Evolutionary conservation across 805 yeast genomes (phyloP), one percentile per base, ranked within the genome.

Genomic region (Jamesozyma hellenica): DNA sequence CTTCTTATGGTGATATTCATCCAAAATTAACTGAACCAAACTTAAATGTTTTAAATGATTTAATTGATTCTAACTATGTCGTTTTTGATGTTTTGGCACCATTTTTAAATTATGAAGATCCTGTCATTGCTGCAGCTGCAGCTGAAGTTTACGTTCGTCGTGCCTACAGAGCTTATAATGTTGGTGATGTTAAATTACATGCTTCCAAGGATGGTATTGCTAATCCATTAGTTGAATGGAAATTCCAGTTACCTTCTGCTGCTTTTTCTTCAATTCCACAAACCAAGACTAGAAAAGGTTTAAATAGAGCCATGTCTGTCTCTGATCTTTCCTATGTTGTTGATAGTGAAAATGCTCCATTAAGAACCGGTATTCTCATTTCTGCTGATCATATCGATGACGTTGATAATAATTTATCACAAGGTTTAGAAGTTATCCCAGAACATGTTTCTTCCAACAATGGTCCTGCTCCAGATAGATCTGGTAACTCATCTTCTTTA

Each of bases 91-190:
- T 94, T 29, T 74, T 92, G 61, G 74, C 94, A 34, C 96, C 86
- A 65, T 92, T 92, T 66, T 76, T 92, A 65, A 76, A 74, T 40
- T 82, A 85, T 51, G 56, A 72, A 11, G 96, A 94, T 56, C 83
- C 82, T 35, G 84, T 85, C 72, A 90, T 92, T 44, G 82, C 90
- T 3, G 75, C 90, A 49, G 97, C 98, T 28, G 97, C 98, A 28
- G 86, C 95, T 34, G 96, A 92, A 65, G 95, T 92, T 43, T 92
- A 92, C 63, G 80, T 88, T 44, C 82, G 97, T 63, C 82, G 98
- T 63, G 94, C 97, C 34, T 92, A 88, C 70, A 79, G 97, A 56
- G 97, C 97, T 29, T 92, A 94, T 67, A 80, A 86, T 31, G 80
- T 92, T 45, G 80, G 84, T 40, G 82, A 79, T 47, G 74, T 94